Evolutionary conservation across 1,284 basidiomycete species (phyloP).

Genomic region (Heterobasidion parviporum): DNA sequence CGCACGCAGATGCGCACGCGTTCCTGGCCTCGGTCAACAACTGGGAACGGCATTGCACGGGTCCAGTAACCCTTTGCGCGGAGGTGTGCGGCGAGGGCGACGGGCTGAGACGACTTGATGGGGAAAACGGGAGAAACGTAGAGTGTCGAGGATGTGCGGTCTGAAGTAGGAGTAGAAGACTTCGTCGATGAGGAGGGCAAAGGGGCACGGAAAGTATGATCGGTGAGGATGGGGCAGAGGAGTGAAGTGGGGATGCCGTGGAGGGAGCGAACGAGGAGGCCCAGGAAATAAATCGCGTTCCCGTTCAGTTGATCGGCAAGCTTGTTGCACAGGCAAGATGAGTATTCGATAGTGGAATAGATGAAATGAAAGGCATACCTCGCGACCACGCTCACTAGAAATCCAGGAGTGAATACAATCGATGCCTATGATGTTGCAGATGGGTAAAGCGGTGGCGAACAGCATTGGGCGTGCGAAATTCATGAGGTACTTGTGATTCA

Average conservation of each 20-base stretch:
- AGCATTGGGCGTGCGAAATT: background rate
- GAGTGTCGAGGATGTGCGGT: background rate
- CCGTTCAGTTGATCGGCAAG: background rate
- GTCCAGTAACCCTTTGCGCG: background rate
- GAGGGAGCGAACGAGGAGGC: background rate
- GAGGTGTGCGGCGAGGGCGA: background rate
- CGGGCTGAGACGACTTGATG: background rate
- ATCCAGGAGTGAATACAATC: slow-evolving; percentile 1
- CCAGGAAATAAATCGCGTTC: background rate
- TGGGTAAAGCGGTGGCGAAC: background rate
- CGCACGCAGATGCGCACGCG: background rate
- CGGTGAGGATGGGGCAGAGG: background rate
- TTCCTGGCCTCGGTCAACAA: background rate
- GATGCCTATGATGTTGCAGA: background rate
- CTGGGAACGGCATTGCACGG: background rate
- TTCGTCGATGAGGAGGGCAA: background rate
- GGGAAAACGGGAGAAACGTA: background rate
- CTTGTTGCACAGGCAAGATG: background rate
- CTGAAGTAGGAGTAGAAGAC: background rate
- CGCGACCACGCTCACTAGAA: background rate
- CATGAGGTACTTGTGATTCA: background rate
- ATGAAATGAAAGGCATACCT: background rate
- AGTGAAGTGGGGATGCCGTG: background rate
- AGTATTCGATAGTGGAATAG: background rate
- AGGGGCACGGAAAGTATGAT: background rate